Percentiles rank a stretch among this genome's conserved stretches.
phyloP scores from a whole-genome alignment of 2,329 filamentous ascomycete species.

The Cladosporium sp. region DNA sequence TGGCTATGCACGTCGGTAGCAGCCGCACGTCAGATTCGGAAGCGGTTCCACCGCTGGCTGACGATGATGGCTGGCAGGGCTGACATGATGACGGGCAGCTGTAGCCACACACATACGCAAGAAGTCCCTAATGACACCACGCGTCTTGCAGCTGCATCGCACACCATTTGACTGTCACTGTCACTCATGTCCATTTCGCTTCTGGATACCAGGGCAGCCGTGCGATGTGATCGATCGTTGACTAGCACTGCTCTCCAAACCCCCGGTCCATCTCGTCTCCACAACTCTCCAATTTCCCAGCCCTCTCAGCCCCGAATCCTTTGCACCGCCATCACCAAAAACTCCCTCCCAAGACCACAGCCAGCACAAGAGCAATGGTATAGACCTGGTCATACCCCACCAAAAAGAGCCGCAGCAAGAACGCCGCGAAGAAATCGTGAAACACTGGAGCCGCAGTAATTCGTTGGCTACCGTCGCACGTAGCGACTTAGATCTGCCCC shows the following conservation, averaged over 20 bases:
- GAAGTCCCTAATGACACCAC: not conserved
- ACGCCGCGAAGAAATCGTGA: not conserved
- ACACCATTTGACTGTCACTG: not conserved
- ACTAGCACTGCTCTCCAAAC: not conserved
- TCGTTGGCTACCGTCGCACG: constrained; percentile 3
- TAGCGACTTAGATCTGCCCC: not conserved
- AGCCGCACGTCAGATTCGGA: constrained; percentile 8
- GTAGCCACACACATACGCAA: not conserved
- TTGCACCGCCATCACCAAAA: constrained; percentile 8
- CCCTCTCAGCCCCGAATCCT: constrained; percentile 6
- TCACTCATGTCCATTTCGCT: not conserved
- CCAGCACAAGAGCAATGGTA: not conserved
- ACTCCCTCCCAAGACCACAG: not conserved
- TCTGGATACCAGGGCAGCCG: not conserved
- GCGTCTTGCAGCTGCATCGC: not conserved
- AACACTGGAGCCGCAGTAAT: constrained; percentile 8
- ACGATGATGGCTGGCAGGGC: constrained; percentile 5
- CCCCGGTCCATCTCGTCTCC: not conserved
- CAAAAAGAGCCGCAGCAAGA: not conserved
- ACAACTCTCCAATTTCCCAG: constrained; percentile 10
- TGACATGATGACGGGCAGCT: not conserved
- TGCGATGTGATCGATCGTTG: not conserved
- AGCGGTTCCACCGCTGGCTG: constrained; percentile 1
- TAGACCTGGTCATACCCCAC: not conserved
- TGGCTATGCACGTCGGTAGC: constrained; percentile 6